Evolutionary conservation across 768 basidiomycete species (phyloP).

Genomic region (Daedaleopsis sinensis): DNA sequence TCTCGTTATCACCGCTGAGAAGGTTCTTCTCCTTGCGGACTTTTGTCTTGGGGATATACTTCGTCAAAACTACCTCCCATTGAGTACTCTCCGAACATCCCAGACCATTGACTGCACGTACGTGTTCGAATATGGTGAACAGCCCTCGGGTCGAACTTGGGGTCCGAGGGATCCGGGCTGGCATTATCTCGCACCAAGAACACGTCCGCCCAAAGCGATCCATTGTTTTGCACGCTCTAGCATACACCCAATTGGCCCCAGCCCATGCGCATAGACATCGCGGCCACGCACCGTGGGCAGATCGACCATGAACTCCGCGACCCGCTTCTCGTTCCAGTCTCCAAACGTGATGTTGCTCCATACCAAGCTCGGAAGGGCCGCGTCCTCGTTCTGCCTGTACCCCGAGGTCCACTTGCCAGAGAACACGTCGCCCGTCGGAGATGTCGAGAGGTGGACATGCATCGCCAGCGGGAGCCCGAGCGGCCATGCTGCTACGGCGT

Average conservation of each 20-base stretch:
- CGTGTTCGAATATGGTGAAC: constrained; percentile 79
- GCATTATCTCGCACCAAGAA: constrained; percentile 70
- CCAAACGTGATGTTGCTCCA: constrained; percentile 84
- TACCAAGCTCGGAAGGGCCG: constrained; percentile 65
- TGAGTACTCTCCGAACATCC: background rate
- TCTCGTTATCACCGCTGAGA: constrained; percentile 46
- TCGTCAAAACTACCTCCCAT: constrained; percentile 67
- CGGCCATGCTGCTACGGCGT: constrained; percentile 60
- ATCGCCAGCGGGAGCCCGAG: constrained; percentile 64
- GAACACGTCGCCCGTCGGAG: constrained; percentile 63
- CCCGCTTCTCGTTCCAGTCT: constrained; percentile 66
- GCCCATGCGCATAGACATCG: background rate
- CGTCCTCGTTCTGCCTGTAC: constrained; percentile 50
- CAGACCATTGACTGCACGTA: constrained; percentile 38
- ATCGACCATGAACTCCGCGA: constrained; percentile 58
- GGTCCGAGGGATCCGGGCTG: constrained; percentile 62
- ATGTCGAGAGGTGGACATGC: constrained; percentile 75
- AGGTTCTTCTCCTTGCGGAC: constrained; percentile 84
- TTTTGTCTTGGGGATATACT: constrained; percentile 76
- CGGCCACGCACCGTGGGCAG: constrained; percentile 62
- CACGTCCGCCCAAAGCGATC: constrained; percentile 82
- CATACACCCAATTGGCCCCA: background rate
- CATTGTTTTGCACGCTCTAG: constrained; percentile 78
- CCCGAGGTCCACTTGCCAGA: constrained; percentile 52
- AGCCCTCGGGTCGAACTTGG: constrained; percentile 52